Conservation (phyloP, 163 green algal species). For the Chlamydomonas reinhardtii region DNA sequence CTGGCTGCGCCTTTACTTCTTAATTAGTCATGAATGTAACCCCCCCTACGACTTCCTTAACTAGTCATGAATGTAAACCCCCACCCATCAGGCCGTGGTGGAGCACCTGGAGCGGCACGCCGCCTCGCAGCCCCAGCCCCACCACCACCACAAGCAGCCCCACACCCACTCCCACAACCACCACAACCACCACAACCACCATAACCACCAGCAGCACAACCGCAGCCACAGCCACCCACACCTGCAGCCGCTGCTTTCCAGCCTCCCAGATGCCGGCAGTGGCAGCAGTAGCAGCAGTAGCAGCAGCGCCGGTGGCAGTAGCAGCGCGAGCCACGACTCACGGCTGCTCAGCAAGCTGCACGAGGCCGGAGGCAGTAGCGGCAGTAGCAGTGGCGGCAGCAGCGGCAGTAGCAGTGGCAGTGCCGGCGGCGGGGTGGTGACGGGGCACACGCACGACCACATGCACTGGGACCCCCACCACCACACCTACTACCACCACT, state of each 20-base stretch:
- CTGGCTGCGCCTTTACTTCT: no score
- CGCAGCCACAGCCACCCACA: background rate
- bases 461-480: slow-evolving; percentile 13
- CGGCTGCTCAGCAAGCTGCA: no score
- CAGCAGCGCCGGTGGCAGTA: no score
- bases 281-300: no score
- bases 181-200: background rate
- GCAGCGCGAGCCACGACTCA: no score
- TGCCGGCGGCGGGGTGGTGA: background rate
- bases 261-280: no score
- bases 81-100: background rate
- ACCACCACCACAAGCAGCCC: background rate
- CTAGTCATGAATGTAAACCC: no score
- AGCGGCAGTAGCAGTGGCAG: background rate
- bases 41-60: no score
- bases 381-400: background rate
- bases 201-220: background rate
- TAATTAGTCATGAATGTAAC: no score
- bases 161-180: slow-evolving; percentile 19
- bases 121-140: background rate
- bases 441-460: slow-evolving; percentile 16
- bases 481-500: slow-evolving; percentile 19
- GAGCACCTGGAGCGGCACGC: background rate
- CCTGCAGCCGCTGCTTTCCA: background rate
- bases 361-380: no score